phyloP scores from a whole-genome alignment of 2,329 filamentous ascomycete genomes.

The Stylonectria norvegica region DNA sequence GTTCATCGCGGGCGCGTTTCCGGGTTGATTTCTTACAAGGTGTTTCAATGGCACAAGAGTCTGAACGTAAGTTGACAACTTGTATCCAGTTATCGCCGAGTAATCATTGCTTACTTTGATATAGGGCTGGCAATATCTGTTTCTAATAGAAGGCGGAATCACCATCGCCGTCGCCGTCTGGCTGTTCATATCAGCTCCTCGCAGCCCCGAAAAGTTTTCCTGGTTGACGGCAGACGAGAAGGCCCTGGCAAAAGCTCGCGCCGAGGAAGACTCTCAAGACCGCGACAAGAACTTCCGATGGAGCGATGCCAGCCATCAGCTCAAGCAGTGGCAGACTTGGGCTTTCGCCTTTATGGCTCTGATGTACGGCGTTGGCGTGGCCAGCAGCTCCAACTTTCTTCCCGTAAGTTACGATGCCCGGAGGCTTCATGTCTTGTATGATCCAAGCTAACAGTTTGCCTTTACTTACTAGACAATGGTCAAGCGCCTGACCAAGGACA shows the following conservation, averaged over 20 bases:
- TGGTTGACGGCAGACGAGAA: not conserved
- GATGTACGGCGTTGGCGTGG: constrained; percentile 24
- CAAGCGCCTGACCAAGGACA: not conserved
- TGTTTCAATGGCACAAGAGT: constrained; percentile 21
- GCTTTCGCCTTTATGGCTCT: constrained; percentile 22
- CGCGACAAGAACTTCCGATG: constrained; percentile 7
- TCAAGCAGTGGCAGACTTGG: constrained; percentile 23
- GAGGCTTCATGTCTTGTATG: too few relatives aligned
- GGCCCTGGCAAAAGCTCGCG: not conserved
- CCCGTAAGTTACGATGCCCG: not conserved
- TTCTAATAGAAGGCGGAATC: constrained; percentile 27
- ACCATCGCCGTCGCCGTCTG: constrained; percentile 16
- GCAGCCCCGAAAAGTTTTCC: not conserved
- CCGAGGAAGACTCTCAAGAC: not conserved
- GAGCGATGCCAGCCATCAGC: constrained; percentile 19
- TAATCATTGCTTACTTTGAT: too few relatives aligned
- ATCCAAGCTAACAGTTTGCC: not conserved
- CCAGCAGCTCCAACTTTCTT: constrained; percentile 8
- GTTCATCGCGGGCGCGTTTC: constrained; percentile 14
- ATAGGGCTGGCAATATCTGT: constrained; percentile 29
- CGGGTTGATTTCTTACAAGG: constrained; percentile 22
- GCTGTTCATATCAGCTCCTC: not conserved
- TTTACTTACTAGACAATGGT: not conserved
- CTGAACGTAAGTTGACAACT: too few relatives aligned
- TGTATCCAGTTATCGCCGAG: too few relatives aligned